Conservation (phyloP, 2,329 filamentous ascomycete species). For the Exophiala sideris region DNA sequence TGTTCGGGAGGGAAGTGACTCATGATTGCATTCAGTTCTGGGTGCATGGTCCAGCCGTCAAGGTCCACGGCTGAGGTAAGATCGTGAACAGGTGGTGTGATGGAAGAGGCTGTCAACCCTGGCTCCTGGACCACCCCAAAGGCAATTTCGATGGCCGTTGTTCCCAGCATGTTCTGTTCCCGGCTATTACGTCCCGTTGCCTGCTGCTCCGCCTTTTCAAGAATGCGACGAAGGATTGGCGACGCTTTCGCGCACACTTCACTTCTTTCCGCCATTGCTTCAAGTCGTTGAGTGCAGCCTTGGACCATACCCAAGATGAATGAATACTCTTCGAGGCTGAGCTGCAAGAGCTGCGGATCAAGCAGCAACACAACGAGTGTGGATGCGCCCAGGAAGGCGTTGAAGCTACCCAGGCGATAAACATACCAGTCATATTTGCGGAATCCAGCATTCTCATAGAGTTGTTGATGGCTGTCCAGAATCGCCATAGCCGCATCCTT, state of each 20-base stretch:
- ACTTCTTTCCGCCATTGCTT: constrained; percentile 34
- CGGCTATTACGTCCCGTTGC: not conserved
- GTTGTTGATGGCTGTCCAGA: constrained; percentile 34
- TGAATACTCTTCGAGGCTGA: constrained; percentile 31
- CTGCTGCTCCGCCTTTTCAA: not conserved
- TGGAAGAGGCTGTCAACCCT: not conserved
- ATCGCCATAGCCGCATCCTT: constrained; percentile 35
- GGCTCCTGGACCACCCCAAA: not conserved
- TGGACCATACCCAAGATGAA: constrained; percentile 32
- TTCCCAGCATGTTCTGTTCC: not conserved
- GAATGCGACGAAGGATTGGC: constrained; percentile 30
- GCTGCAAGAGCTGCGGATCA: constrained; percentile 28
- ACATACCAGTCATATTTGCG: constrained; percentile 41
- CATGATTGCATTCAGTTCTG: not conserved
- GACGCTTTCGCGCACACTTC: constrained; percentile 38
- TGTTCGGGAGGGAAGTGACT: not conserved
- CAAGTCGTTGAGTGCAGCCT: constrained; percentile 34
- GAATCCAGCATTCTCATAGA: constrained; percentile 34
- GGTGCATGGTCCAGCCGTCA: not conserved
- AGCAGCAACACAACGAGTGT: constrained; percentile 26
- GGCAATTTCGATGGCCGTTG: not conserved
- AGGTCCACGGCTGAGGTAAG: not conserved
- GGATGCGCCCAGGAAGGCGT: constrained; percentile 41
- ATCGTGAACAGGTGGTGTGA: not conserved
- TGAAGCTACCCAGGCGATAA: constrained; percentile 39